Base-by-base conservation (phyloP, 108 stramenopile species). In the Pseudonitzschia multiseries region DNA sequence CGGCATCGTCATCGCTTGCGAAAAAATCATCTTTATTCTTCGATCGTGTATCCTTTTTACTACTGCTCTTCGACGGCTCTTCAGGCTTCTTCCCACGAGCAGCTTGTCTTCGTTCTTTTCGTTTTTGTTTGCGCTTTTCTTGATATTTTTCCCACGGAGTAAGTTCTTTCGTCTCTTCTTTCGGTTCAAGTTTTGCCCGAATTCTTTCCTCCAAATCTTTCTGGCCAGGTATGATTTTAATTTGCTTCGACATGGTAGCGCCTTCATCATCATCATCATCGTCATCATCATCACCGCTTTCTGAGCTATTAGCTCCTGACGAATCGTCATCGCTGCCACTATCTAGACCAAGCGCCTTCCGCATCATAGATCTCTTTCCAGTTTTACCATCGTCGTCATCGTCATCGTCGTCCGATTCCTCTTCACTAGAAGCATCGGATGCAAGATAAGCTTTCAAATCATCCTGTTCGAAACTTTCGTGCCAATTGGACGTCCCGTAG, bases 371-470 rank as follows among this genome's bases (percentile, higher is more conserved):
- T 63, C 72, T 74, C 44, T 84, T 84, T 27, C 68, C 59, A 15
- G 66, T 61, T 51, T 70, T 83, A 26, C 74, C 79, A 14, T 4
- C 59, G 24, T 80, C 75, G 8, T 54, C 75, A 40, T 42, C 61
- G 22, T 80, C 75, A 14, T 66, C 78, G 40, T 72, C 72, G 13
- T 76, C 78, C 40, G 80, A 75, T 6, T 85, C 84, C 9, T 83
- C 86, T 60, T 89, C 87, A 72, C 84, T 84, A 8, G 92, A 93
- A 65, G 70, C 72, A 71, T 93, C 92, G 60, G 91, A 93, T 29
- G 95, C 97, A 51, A 96, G 69, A 74, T 97, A 96, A 27, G 91
- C 91, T 79, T 84, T 84, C 51, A 98, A 74, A 68, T 96, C 97
- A 70, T 93, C 93, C 24, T 82, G 82, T 56, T 94, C 95, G 4